Base-by-base conservation (phyloP, 2,329 filamentous ascomycete genomes). In the Colletotrichum australisinense region DNA sequence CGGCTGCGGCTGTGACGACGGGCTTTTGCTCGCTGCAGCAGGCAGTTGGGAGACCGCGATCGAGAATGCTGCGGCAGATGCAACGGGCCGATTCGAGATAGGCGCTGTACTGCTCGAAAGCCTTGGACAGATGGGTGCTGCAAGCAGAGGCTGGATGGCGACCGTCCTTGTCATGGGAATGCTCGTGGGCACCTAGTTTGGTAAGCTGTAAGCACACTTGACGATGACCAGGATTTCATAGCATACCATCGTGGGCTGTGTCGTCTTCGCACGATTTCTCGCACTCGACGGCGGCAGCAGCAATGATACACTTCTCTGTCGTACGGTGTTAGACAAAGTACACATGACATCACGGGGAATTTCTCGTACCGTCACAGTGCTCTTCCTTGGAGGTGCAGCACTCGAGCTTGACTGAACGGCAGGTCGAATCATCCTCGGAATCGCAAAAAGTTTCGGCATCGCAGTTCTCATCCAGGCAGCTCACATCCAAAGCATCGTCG, bases 71-170 rank as follows among this genome's bases (percentile, higher is more conserved):
- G 46, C 80, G 81, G 74, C 82, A 83, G 72, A 83, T 83, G 75
- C 82, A 83, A 2, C 81, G 81, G n/a, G 80, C 80, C 11, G 78
- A 77, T 56, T 82, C 78, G n/a, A 83, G 78, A 60, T 82, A 82
- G 66, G 77, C 78, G 70, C 76, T 80, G 63, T 83, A 83, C 57
- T 80, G 78, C 22, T 81, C 78, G 57, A 83, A 81, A 1, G 82
- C 81, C 28, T 77, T 78, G 62, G 74, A 70, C 1, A 83, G 76
- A 62, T 83, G 82, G 38, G 78, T 77, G 49, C 64, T 78, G 59
- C 82, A 83, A 8, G 82, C 81, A 7, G 76, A 74, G 11, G 72
- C 70, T 3, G 69, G 76, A 56, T 78, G 79, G 5, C 77, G 74
- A 32, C 79, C 78, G 58, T 78, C 58, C 16, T 75, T 70, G 68